Conservation (phyloP, 768 basidiomycete genomes). For the Lentinula edodes region DNA sequence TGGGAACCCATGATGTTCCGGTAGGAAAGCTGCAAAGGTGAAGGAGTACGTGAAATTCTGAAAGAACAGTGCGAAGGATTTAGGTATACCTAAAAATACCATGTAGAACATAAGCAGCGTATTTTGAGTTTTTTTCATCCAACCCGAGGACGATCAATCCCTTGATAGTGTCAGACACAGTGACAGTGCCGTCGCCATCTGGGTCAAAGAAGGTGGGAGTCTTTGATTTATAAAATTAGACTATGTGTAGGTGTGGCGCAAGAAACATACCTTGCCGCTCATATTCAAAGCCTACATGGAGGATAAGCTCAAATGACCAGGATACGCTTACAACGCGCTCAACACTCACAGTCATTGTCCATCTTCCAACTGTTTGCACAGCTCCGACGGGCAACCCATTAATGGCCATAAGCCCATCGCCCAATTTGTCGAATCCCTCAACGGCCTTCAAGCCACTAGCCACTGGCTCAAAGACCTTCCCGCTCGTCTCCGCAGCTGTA, state of each 20-base stretch:
- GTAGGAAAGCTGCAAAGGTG: constrained; percentile 13
- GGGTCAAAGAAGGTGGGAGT: constrained; percentile 20
- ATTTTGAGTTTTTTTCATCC: constrained; percentile 12
- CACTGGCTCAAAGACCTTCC: constrained; percentile 18
- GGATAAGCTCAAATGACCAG: not conserved
- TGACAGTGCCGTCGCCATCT: constrained; percentile 18
- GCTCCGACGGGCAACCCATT: constrained; percentile 19
- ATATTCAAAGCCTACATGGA: constrained; percentile 12
- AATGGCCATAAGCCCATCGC: constrained; percentile 13
- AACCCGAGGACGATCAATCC: constrained; percentile 19
- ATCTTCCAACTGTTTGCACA: constrained; percentile 13
- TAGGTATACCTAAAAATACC: constrained; percentile 13
- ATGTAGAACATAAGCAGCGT: constrained; percentile 19
- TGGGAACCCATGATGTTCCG: constrained; percentile 16
- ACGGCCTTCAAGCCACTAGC: constrained; percentile 17
- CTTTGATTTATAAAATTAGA: not conserved
- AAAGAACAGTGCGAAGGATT: not conserved
- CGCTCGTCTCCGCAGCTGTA: constrained; percentile 16
- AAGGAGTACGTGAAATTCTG: not conserved
- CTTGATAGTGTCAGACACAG: constrained; percentile 13
- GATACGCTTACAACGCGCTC: no score
- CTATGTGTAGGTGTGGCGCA: not conserved
- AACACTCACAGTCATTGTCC: constrained; percentile 10
- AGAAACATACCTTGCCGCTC: constrained; percentile 11
- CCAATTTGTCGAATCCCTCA: constrained; percentile 14